Evolutionary conservation across 352 stramenopile species (phyloP).

Genomic region (Globisporangium spiculum): DNA sequence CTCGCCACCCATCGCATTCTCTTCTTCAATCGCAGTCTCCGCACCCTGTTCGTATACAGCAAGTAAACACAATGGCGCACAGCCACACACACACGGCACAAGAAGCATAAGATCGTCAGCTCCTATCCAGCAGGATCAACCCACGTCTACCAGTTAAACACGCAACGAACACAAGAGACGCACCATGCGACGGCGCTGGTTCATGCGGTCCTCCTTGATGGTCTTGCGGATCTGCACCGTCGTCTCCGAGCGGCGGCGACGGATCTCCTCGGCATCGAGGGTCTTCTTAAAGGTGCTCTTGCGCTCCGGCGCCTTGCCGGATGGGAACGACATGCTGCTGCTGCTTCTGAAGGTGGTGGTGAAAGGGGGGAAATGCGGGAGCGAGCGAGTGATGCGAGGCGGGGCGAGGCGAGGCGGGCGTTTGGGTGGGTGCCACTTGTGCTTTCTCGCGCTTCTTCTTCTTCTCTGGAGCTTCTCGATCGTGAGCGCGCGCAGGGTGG

Average conservation of each 20-base stretch:
- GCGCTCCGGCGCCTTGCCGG: slow-evolving; percentile 67
- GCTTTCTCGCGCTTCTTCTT: slow-evolving; percentile 9
- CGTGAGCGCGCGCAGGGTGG: background rate
- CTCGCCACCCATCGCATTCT: slow-evolving; percentile 30
- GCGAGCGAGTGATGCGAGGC: background rate
- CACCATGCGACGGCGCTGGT: slow-evolving; percentile 80
- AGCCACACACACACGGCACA: slow-evolving; percentile 8
- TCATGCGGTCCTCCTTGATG: slow-evolving; percentile 81
- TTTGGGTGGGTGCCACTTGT: slow-evolving; percentile 8
- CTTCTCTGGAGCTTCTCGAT: slow-evolving; percentile 4
- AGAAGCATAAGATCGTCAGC: slow-evolving; percentile 10
- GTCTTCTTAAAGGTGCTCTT: slow-evolving; percentile 89
- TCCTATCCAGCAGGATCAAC: background rate
- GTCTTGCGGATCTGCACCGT: slow-evolving; percentile 88
- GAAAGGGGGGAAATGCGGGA: background rate
- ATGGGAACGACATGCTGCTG: slow-evolving; percentile 61
- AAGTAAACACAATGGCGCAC: background rate
- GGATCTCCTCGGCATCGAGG: slow-evolving; percentile 76
- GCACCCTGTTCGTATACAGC: slow-evolving; percentile 10
- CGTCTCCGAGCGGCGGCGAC: slow-evolving; percentile 75
- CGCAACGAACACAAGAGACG: slow-evolving; percentile 21
- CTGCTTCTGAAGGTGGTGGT: background rate
- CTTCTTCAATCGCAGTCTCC: slow-evolving; percentile 26
- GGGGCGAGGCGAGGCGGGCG: background rate
- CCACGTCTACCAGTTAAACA: background rate